A percentile compares a stretch with the other conserved stretches of the same genome.
phyloP scores from a whole-genome alignment of 129 eudicot species.

The Calendula officinalis region DNA sequence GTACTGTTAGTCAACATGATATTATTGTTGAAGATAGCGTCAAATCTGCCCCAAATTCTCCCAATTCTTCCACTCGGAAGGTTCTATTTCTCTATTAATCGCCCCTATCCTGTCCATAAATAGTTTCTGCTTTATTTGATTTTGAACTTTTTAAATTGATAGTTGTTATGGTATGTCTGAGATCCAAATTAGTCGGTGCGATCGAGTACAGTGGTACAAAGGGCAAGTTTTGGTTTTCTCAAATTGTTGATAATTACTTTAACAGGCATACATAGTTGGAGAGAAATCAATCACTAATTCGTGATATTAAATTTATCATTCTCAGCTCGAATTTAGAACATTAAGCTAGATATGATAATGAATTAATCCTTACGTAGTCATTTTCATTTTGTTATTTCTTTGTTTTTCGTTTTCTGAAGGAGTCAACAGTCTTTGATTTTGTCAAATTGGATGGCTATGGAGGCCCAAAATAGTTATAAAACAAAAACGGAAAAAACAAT shows the following conservation, averaged over 20 bases:
- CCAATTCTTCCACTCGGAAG: conserved; percentile 95
- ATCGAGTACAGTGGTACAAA: neutral
- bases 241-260: neutral
- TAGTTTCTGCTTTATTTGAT: too few species aligned
- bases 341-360: conserved; percentile 2
- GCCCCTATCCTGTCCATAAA: neutral
- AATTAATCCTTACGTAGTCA: conserved; percentile 4
- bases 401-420: neutral
- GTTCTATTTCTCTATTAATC: conserved; percentile 26
- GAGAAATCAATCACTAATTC: too few species aligned
- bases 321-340: neutral
- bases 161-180: neutral
- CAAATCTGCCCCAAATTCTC: conserved; percentile 72
- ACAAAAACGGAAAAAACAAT: neutral
- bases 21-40: conserved; percentile 56
- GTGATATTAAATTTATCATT: too few species aligned
- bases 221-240: conserved; percentile 1
- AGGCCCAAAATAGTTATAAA: too few species aligned
- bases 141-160: too few species aligned
- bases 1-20: conserved; percentile 5
- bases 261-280: too few species aligned
- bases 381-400: neutral
- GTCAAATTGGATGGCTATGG: neutral
- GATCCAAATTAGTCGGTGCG: conserved; percentile 27
- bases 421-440: conserved; percentile 1